These are phyloP conservation scores for Termitomyces sp. DNA, from an alignment of 768 basidiomycete genomes.

Conservation along the genomic window DNA sequence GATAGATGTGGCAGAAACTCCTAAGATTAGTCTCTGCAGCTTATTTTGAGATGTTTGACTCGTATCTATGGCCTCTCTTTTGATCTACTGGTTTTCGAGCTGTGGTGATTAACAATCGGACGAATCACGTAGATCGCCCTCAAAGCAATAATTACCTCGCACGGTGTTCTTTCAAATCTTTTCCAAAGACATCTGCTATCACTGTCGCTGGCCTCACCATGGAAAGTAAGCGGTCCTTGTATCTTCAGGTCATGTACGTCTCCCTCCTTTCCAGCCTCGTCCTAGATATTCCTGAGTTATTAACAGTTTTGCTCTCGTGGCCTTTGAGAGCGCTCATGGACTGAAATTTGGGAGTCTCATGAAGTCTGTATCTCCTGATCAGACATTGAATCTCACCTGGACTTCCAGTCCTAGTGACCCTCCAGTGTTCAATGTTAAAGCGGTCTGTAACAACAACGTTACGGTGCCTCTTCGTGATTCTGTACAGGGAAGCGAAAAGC, in stretches of 20 bases:
- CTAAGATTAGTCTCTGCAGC: background rate
- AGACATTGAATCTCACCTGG: slow-evolving; percentile 2
- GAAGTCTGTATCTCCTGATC: background rate
- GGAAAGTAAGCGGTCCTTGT: background rate
- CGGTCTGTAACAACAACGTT: background rate
- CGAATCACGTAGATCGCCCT: background rate
- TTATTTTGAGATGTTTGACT: background rate
- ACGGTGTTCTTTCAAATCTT: background rate
- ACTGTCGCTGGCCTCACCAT: background rate
- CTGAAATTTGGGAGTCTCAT: background rate
- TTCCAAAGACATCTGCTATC: background rate
- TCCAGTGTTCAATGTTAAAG: background rate
- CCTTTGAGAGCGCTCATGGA: background rate
- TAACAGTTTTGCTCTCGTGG: background rate
- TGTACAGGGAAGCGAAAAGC: background rate
- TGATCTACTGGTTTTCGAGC: background rate
- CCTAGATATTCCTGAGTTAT: background rate
- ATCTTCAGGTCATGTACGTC: background rate
- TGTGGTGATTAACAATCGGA: background rate
- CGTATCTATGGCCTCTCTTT: background rate
- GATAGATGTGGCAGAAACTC: background rate
- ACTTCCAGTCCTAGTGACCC: background rate
- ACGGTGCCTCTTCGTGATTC: background rate
- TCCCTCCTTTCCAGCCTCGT: background rate
- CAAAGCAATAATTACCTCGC: background rate